These are phyloP conservation scores for Diplodia seriata DNA, from an alignment of 2,329 filamentous ascomycete genomes.

Conservation along the genomic window DNA sequence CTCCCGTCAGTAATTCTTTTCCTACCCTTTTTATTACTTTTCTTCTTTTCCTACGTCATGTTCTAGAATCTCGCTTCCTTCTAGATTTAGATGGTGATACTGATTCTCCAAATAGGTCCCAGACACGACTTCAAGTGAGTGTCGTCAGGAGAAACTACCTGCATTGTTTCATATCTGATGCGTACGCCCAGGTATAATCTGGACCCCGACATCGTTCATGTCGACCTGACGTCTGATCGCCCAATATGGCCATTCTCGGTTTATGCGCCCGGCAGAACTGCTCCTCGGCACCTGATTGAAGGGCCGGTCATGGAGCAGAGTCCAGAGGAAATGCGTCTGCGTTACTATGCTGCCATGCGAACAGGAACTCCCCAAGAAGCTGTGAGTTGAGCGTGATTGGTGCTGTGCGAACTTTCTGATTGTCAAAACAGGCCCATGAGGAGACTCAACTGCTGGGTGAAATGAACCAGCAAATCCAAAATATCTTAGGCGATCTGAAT, in stretches of 20 bases:
- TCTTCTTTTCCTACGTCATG: not conserved
- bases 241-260: constrained; percentile 87
- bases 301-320: constrained; percentile 81
- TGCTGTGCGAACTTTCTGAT: not conserved
- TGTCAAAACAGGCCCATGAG: not conserved
- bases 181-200: constrained; percentile 5
- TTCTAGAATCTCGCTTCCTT: not conserved
- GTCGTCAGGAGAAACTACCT: no score
- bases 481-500: constrained; percentile 70
- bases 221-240: constrained; percentile 72
- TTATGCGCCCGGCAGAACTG: constrained; percentile 79
- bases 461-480: constrained; percentile 68
- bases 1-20: not conserved
- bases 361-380: constrained; percentile 65
- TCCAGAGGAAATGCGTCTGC: constrained; percentile 81
- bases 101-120: constrained; percentile 26
- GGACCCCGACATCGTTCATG: constrained; percentile 43
- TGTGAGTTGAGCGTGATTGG: constrained; percentile 47
- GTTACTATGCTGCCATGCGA: constrained; percentile 70
- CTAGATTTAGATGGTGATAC: not conserved
- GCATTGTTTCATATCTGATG: no score
- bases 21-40: not conserved
- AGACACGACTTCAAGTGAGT: constrained; percentile 26
- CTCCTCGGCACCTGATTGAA: constrained; percentile 83
- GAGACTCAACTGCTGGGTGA: constrained; percentile 33